A percentile compares a stretch with the other conserved stretches of the same genome.
Conservation (phyloP, 768 basidiomycete genomes). For the Mycena chlorophos region DNA sequence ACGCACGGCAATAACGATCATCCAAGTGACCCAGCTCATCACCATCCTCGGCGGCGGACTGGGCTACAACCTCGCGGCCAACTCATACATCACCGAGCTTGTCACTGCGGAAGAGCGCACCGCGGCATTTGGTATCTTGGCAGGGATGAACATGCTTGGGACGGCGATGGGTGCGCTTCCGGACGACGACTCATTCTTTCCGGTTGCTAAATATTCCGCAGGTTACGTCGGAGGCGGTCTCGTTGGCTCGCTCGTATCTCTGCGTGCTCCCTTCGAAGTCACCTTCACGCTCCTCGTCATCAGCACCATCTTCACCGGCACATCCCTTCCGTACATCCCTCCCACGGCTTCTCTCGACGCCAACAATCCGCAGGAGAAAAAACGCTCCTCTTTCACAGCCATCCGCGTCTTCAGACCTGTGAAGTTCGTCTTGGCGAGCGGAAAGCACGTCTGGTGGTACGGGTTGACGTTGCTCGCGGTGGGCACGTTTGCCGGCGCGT, state of each 20-base stretch:
- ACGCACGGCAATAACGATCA: conserved; percentile 13
- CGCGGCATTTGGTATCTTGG: conserved; percentile 19
- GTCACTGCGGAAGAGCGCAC: conserved; percentile 14
- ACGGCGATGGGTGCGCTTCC: conserved; percentile 10
- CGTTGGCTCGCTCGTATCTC: conserved; percentile 2
- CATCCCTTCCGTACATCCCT: conserved; percentile 15
- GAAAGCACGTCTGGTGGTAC: neutral
- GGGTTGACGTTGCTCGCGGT: conserved; percentile 11
- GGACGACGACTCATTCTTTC: neutral
- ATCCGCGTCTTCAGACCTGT: conserved; percentile 11
- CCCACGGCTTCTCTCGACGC: neutral
- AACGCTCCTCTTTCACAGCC: conserved; percentile 5
- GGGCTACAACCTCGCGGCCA: conserved; percentile 10
- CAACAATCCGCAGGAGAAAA: neutral
- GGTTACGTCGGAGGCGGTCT: conserved; percentile 17
- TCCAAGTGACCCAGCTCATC: conserved; percentile 16
- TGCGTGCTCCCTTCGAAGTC: conserved; percentile 18
- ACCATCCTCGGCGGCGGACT: conserved; percentile 18
- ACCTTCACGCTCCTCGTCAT: conserved; percentile 17
- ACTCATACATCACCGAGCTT: conserved; percentile 18
- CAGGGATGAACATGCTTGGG: conserved; percentile 15
- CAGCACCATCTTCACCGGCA: conserved; percentile 7
- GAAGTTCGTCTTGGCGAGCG: conserved; percentile 1
- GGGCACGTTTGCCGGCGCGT: conserved; percentile 8
- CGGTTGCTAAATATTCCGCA: neutral